Percentiles rank a stretch among this genome's conserved stretches.
phyloP scores from a whole-genome alignment of 257 asterid genomes.

The Coffea canephora region DNA sequence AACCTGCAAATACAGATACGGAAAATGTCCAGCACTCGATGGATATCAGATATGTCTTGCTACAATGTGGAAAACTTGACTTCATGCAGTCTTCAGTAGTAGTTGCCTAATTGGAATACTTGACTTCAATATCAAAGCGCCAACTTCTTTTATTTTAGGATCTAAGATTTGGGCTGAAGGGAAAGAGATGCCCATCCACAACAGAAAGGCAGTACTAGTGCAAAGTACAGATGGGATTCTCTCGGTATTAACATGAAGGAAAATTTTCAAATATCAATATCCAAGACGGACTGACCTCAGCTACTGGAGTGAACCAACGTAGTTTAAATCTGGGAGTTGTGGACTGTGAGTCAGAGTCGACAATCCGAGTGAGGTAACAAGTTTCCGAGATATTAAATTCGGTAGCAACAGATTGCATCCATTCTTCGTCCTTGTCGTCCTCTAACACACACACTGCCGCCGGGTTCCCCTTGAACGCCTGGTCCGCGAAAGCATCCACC shows the following conservation, averaged over 20 bases:
- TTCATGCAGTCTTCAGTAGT: no score
- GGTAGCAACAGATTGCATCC: constrained; percentile 85
- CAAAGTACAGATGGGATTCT: no score
- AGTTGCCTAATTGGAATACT: no score
- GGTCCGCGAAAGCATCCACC: constrained; percentile 81
- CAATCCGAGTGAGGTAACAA: constrained; percentile 53
- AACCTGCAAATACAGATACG: constrained; percentile 42
- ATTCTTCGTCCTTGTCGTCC: constrained; percentile 59
- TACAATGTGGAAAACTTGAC: no score
- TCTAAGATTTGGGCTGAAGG: no score
- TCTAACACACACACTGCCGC: constrained; percentile 87
- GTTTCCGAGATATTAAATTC: constrained; percentile 81
- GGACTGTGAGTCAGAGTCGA: constrained; percentile 15
- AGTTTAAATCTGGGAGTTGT: constrained; percentile 51
- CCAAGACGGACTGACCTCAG: constrained; percentile 47
- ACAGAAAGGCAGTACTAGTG: no score
- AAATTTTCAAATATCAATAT: no score
- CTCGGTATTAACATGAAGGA: no score
- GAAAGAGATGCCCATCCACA: neutral
- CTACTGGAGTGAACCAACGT: constrained; percentile 93
- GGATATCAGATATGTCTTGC: no score
- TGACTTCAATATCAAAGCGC: no score
- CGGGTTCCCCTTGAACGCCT: constrained; percentile 91
- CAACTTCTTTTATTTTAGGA: no score
- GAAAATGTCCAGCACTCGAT: no score